Base-by-base conservation (phyloP, 2,329 filamentous ascomycete species). In the Myriangium duriaei region DNA sequence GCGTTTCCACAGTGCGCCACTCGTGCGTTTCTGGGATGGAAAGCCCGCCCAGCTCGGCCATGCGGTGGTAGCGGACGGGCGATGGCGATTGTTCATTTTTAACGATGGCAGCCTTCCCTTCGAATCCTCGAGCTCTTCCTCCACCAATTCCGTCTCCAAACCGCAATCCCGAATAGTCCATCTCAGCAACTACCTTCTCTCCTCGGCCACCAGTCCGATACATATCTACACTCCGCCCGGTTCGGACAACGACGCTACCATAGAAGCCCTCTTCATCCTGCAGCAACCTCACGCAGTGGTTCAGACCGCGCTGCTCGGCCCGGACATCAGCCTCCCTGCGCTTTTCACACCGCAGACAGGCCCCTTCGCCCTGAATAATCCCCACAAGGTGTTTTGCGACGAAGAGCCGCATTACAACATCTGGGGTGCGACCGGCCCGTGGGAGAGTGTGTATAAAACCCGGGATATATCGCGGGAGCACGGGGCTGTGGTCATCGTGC, bases 401-500 rank as follows among this genome's bases (percentile, higher is more conserved):
- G 65, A 66, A 38, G 56, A 53, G 44, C 36, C 36, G 14, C 28
- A 58, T 52, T 42, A 39, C 18, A 32, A 39, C 58, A 59, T 40
- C 53, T 60, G 41, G 54, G 59, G 46, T 14, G 36, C 36, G 61
- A 60, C 6, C 58, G 58, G 49, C 47, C 47, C 3, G 55, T 51
- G 62, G 57, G 50, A 50, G 3, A 53, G 64, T 39, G 59, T 64
- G 14, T 70, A 81, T 48, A 59, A 67, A 40, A 65, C 64, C 3
- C 78, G 76, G 41, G 78, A 75, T 0, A 61, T 84, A 2, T 64
- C 74, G 45, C 52, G 46, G 12, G 59, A 68, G 37, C 55, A 56
- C 13, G 78, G 79, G 0, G 74, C 71, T 43, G 57, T 75, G 3
- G 68, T 80, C 1, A 59, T 77, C 1, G 60, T 76, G 2, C 56